Conservation (phyloP, 164 flowering plant species). For the Kingdonia uniflora region DNA sequence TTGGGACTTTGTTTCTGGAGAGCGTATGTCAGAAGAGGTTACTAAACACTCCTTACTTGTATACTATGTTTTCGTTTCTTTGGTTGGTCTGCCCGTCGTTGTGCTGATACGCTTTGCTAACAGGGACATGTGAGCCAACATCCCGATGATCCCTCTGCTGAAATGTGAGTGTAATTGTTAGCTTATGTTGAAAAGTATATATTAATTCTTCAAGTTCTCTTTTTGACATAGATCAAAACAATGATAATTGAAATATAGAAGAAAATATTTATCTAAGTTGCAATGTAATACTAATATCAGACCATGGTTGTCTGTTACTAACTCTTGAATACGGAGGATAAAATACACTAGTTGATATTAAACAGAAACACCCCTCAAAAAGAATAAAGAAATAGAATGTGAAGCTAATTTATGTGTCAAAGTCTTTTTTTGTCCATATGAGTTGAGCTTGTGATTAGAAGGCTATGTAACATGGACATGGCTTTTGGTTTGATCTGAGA, state of each 20-base stretch:
- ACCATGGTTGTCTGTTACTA: too few species aligned
- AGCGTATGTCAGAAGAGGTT: conserved; percentile 31
- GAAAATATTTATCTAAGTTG: background rate
- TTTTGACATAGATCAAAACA: background rate
- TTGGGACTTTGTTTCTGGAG: conserved; percentile 38
- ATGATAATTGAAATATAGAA: background rate
- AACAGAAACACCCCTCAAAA: too few species aligned
- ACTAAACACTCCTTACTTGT: conserved; percentile 3
- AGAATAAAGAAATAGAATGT: too few species aligned
- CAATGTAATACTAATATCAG: background rate
- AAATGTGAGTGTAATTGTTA: conserved; percentile 33
- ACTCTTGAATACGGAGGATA: too few species aligned
- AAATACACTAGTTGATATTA: too few species aligned
- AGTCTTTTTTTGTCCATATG: too few species aligned
- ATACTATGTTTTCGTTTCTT: background rate
- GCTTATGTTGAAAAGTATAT: background rate
- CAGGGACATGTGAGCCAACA: conserved; percentile 37
- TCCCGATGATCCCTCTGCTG: conserved; percentile 36
- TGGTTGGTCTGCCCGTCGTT: background rate
- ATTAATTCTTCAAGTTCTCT: background rate
- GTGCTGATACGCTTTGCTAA: conserved; percentile 1
- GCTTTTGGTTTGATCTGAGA: background rate
- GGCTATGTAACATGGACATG: background rate
- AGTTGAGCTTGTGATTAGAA: background rate
- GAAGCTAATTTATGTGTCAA: too few species aligned